These are phyloP conservation scores for Narthecium ossifragum DNA, from an alignment of 106 monocot species.

Conservation along the genomic window DNA sequence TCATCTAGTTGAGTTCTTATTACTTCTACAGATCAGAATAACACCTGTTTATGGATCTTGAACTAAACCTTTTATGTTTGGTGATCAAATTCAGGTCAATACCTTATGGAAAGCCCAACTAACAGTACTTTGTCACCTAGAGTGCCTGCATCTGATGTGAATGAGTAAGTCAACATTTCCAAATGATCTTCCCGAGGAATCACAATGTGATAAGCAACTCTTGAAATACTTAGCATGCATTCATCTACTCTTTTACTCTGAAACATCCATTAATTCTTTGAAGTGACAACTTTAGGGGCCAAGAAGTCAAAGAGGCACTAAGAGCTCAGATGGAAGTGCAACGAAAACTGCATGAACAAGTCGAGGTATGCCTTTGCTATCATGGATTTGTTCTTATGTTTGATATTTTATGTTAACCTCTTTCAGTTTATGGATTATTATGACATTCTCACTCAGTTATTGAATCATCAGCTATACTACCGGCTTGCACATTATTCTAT, in stretches of 20 bases:
- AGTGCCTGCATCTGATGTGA: constrained; percentile 62
- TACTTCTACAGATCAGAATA: background rate
- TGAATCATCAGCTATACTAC: no score
- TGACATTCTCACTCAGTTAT: no score
- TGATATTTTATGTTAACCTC: no score
- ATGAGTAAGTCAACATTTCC: constrained; percentile 61
- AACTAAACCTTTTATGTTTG: background rate
- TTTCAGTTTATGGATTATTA: no score
- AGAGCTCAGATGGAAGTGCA: constrained; percentile 98
- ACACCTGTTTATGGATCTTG: background rate
- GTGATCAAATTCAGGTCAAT: constrained; percentile 46
- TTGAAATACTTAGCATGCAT: background rate
- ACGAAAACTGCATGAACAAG: constrained; percentile 89
- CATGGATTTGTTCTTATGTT: background rate
- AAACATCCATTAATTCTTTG: background rate
- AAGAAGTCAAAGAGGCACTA: constrained; percentile 93
- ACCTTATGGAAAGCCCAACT: constrained; percentile 54
- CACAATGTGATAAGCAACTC: background rate
- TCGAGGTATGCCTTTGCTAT: constrained; percentile 53
- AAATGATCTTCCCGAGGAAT: background rate
- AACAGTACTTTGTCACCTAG: constrained; percentile 57
- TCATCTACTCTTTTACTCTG: background rate
- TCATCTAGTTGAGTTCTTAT: background rate
- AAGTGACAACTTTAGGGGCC: constrained; percentile 39
- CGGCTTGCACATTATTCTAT: no score